A percentile compares a stretch with the other conserved stretches of the same genome.
These are phyloP conservation scores for Podaxis sp. DNA, from an alignment of 768 basidiomycete genomes.

Conservation along the genomic window DNA sequence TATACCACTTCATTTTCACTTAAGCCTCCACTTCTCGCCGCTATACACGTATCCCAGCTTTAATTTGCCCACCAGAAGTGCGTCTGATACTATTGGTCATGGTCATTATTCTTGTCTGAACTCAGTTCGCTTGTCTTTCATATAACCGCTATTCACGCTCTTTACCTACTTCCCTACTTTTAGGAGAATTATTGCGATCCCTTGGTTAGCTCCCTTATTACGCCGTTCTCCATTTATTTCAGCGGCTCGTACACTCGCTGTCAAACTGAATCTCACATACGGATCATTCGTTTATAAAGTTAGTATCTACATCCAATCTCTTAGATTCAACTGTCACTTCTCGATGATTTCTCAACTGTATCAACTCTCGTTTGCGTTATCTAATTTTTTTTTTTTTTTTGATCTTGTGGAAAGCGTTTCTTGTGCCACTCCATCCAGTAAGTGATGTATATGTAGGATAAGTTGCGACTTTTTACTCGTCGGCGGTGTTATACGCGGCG, in stretches of 20 bases:
- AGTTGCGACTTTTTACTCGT: slow-evolving; percentile 21
- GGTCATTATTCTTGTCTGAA: slow-evolving; percentile 1
- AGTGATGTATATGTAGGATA: slow-evolving; percentile 14
- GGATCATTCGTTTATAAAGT: slow-evolving; percentile 4
- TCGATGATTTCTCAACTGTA: slow-evolving; percentile 1
- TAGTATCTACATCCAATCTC: slow-evolving; percentile 3
- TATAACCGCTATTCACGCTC: slow-evolving; percentile 2
- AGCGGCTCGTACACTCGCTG: not conserved
- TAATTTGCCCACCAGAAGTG: not conserved
- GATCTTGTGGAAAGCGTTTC: not conserved
- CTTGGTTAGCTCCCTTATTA: slow-evolving; percentile 1
- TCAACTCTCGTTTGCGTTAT: slow-evolving; percentile 12
- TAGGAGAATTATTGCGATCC: not conserved
- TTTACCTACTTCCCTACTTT: not conserved
- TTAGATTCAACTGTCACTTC: slow-evolving; percentile 7
- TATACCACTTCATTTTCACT: slow-evolving; percentile 20
- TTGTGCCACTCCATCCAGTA: not conserved
- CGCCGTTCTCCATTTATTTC: not conserved
- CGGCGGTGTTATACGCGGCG: slow-evolving; percentile 65
- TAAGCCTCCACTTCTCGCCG: slow-evolving; percentile 11
- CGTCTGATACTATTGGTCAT: slow-evolving; percentile 1
- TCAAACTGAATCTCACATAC: not conserved
- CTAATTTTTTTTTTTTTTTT: slow-evolving; percentile 7
- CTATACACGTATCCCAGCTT: slow-evolving; percentile 15
- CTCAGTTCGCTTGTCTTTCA: not conserved